Evolutionary conservation across 805 yeast species (phyloP), one percentile per base, ranked within the genome.

Genomic region (Kuraishia floccosa): DNA sequence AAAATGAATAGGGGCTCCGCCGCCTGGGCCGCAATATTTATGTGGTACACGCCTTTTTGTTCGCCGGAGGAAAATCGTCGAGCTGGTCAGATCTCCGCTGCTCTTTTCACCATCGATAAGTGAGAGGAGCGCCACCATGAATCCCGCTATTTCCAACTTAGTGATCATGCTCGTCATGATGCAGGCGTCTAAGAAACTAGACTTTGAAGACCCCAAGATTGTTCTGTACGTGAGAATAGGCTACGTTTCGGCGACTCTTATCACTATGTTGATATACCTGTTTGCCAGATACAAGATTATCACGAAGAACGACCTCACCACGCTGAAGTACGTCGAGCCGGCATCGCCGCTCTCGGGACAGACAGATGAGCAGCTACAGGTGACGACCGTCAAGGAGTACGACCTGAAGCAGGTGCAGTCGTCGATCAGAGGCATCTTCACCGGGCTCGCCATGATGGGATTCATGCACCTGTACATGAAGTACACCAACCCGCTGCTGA

Each of bases 391-490:
- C 41, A 84, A 76, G 66, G 96, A 91, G 46, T 91, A 91, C 66
- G 98, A 91, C 59, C 71, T 87, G 55, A 69, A 76, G 52, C 96
- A 89, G 64, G 70, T 89, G 39, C 76, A 82, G 56, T 38, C 72
- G 31, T 76, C 85, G 37, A 69, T 87, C 58, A 85, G 82, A 60
- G 74, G 93, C 41, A 72, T 85, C 43, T 76, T 79, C 68, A 82
- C 93, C 40, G 81, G 93, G 41, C 53, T 87, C 44, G 96, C 94
- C 47, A 85, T 91, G 94, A 87, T 91, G 87, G 94, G 80, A 17
- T 82, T 89, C 76, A 87, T 89, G 97, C 98, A 91, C 60, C 51
- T 91, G 39, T 89, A 89, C 75, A 75, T 91, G 93, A 81, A 85
- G 61, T 91, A 85, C 70, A 86, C 96, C 57, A 86, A 91, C 63